phyloP scores from a whole-genome alignment of 2,329 filamentous ascomycete genomes.

The Pseudopithomyces chartarum region DNA sequence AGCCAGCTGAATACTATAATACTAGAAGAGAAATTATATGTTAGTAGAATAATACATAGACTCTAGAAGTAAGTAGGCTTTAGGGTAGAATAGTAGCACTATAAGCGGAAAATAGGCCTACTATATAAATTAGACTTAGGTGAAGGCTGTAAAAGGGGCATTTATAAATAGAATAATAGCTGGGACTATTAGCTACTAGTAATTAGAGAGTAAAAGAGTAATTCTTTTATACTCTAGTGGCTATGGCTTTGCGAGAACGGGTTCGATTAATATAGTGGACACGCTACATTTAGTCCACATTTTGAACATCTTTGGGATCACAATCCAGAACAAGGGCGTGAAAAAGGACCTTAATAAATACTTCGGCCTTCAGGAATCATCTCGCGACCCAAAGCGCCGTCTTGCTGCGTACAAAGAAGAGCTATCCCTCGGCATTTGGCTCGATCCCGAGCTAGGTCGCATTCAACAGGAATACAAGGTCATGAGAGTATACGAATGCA shows the following conservation, averaged over 20 bases:
- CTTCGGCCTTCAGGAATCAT: too few relatives aligned
- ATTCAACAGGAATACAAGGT: too few relatives aligned
- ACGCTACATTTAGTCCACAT: too few relatives aligned
- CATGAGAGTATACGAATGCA: too few relatives aligned
- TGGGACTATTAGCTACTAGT: slow-evolving; percentile 1
- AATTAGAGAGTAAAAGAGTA: neutral
- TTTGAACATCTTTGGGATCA: too few relatives aligned
- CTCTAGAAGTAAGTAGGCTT: slow-evolving; percentile 29
- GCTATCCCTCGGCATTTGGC: too few relatives aligned
- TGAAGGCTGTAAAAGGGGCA: slow-evolving; percentile 16
- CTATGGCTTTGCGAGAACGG: neutral
- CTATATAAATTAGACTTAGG: slow-evolving; percentile 11
- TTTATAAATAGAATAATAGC: slow-evolving; percentile 6
- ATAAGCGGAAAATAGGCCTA: slow-evolving; percentile 1
- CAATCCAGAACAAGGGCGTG: too few relatives aligned
- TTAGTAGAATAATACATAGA: slow-evolving; percentile 26
- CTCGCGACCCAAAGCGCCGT: too few relatives aligned
- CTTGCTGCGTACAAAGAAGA: too few relatives aligned
- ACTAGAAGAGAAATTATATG: slow-evolving; percentile 22
- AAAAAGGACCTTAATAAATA: too few relatives aligned
- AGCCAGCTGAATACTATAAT: slow-evolving; percentile 16
- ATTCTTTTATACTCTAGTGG: neutral
- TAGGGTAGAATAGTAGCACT: neutral
- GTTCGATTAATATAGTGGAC: neutral
- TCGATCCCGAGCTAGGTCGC: too few relatives aligned